Evolutionary conservation across 2,329 filamentous ascomycete species (phyloP).

Genomic region (Oidium heveae): DNA sequence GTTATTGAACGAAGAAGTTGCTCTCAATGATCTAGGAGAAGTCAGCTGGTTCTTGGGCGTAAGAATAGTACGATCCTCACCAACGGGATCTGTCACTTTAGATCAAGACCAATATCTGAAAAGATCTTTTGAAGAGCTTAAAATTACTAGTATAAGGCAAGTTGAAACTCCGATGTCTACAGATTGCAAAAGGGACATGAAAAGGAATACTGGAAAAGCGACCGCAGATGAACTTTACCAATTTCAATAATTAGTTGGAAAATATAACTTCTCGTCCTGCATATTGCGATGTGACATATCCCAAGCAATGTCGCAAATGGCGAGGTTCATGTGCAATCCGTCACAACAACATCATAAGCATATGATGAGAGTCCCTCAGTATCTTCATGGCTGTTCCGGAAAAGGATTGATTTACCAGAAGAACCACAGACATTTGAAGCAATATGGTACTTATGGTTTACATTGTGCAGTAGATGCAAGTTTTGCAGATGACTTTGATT

Average conservation of each 20-base stretch:
- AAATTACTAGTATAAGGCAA: not conserved
- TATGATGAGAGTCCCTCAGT: not conserved
- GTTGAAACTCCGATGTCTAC: not conserved
- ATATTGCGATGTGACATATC: not conserved
- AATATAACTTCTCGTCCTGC: not conserved
- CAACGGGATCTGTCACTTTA: not conserved
- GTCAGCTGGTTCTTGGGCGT: not conserved
- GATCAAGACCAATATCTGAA: not conserved
- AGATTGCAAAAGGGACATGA: not conserved
- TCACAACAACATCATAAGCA: no score
- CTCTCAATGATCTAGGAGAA: not conserved
- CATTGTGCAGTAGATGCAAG: not conserved
- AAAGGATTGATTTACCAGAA: not conserved
- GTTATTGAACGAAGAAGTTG: not conserved
- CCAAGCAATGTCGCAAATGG: not conserved
- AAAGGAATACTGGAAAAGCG: not conserved
- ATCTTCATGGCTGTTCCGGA: not conserved
- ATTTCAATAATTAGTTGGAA: not conserved
- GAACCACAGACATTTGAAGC: not conserved
- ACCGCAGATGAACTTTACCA: not conserved
- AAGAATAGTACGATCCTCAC: not conserved
- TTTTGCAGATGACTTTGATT: not conserved
- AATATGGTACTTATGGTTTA: not conserved
- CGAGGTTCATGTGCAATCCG: no score
- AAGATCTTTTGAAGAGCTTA: not conserved